phyloP scores from a whole-genome alignment of 305 asterid species.

The Solanum aculeatissimum region DNA sequence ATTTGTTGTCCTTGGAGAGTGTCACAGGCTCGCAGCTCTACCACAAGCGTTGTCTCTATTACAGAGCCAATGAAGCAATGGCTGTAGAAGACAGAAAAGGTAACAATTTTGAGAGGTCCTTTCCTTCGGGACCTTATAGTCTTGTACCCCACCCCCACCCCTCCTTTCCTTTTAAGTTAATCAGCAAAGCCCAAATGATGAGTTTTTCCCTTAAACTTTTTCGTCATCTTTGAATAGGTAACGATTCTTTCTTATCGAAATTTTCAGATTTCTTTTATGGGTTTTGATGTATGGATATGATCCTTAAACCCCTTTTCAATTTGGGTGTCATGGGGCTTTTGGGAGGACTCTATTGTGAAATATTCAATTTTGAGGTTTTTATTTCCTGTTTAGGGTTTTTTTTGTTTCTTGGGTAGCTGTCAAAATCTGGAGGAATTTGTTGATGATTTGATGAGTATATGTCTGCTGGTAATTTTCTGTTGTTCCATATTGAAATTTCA shows the following conservation, averaged over 20 bases:
- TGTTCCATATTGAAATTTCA: not conserved
- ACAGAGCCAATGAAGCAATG: not conserved
- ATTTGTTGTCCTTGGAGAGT: not conserved
- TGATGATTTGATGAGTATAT: not conserved
- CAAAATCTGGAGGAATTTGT: not conserved
- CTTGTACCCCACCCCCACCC: not conserved
- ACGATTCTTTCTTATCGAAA: not conserved
- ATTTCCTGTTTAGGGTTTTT: not conserved
- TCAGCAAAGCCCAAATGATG: not conserved
- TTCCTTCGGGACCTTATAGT: not conserved
- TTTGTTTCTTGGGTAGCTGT: not conserved
- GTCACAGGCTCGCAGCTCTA: not conserved
- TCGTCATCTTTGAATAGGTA: not conserved
- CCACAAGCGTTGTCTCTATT: not conserved
- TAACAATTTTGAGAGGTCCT: not conserved
- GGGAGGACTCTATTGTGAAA: not conserved
- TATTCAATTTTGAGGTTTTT: not conserved
- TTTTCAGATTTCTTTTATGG: not conserved
- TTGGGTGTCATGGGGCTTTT: not conserved
- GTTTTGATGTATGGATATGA: not conserved
- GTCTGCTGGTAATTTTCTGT: not conserved
- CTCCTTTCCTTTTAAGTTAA: not conserved
- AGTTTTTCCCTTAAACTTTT: not conserved
- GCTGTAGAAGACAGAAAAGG: not conserved
- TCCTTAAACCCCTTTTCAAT: not conserved